A percentile compares a stretch with the other conserved stretches of the same genome.
phyloP scores from a whole-genome alignment of 306 rosid species.

The Glycine latifolia region DNA sequence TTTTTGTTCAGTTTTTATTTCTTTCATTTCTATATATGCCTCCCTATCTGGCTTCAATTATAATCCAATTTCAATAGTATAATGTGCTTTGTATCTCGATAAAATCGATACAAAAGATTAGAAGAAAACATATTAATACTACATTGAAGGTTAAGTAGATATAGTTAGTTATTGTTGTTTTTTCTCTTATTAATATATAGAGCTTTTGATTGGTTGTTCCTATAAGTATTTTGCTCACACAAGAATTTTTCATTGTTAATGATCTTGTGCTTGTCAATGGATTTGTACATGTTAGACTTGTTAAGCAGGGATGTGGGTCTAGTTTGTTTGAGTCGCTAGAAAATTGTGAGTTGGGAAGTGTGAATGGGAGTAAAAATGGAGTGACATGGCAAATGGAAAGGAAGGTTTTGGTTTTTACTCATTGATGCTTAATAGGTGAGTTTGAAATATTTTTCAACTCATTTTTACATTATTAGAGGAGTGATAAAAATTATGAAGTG shows the following conservation, averaged over 20 bases:
- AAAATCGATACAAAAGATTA: no score
- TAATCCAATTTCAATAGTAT: no score
- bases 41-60: neutral
- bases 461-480: neutral
- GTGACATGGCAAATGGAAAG: neutral
- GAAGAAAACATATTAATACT: no score
- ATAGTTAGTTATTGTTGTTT: neutral
- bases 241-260: neutral
- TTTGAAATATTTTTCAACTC: neutral
- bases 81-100: no score
- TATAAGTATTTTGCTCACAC: neutral
- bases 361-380: neutral
- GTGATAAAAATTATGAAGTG: no score
- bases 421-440: constrained; percentile 11
- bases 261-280: neutral
- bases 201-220: neutral
- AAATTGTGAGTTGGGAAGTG: neutral
- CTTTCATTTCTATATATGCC: no score
- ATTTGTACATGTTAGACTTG: neutral
- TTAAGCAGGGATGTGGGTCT: neutral
- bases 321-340: neutral
- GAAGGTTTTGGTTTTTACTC: neutral
- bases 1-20: constrained; percentile 66
- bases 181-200: neutral
- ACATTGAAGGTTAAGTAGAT: no score